Conservation (phyloP, 2,329 filamentous ascomycete genomes). For the Thyridium curvatum region DNA sequence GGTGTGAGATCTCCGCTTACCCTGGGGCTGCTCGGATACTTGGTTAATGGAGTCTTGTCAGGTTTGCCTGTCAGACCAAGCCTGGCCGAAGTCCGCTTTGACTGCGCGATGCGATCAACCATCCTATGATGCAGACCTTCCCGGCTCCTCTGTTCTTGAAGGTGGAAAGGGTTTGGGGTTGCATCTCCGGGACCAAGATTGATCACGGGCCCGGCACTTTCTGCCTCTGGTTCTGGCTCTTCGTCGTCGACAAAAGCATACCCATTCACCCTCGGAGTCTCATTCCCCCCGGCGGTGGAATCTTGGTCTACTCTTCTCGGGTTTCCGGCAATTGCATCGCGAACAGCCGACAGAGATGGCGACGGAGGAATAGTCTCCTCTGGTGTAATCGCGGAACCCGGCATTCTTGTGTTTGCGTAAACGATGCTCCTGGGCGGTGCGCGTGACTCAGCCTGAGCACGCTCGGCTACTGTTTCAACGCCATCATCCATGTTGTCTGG, state of each 20-base stretch:
- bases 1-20: slow-evolving; percentile 59
- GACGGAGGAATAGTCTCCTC: slow-evolving; percentile 56
- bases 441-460: slow-evolving; percentile 62
- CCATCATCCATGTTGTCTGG: slow-evolving; percentile 59
- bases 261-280: slow-evolving; percentile 87
- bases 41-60: slow-evolving; percentile 57
- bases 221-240: slow-evolving; percentile 42
- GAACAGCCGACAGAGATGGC: slow-evolving; percentile 77
- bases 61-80: slow-evolving; percentile 54
- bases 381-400: slow-evolving; percentile 34
- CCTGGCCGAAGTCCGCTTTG: slow-evolving; percentile 57
- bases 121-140: slow-evolving; percentile 81
- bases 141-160: slow-evolving; percentile 66
- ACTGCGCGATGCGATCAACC: slow-evolving; percentile 74
- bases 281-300: slow-evolving; percentile 52
- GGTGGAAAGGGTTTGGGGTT: slow-evolving; percentile 73
- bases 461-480: slow-evolving; percentile 58
- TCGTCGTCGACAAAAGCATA: slow-evolving; percentile 92
- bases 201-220: slow-evolving; percentile 31
- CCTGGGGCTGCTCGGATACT: slow-evolving; percentile 61
- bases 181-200: slow-evolving; percentile 53
- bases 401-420: slow-evolving; percentile 79
- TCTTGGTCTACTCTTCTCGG: slow-evolving; percentile 58
- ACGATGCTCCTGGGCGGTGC: slow-evolving; percentile 72
- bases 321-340: slow-evolving; percentile 74